Base-by-base conservation (phyloP, 139 green algal genomes). In the Asterochloris sp. region DNA sequence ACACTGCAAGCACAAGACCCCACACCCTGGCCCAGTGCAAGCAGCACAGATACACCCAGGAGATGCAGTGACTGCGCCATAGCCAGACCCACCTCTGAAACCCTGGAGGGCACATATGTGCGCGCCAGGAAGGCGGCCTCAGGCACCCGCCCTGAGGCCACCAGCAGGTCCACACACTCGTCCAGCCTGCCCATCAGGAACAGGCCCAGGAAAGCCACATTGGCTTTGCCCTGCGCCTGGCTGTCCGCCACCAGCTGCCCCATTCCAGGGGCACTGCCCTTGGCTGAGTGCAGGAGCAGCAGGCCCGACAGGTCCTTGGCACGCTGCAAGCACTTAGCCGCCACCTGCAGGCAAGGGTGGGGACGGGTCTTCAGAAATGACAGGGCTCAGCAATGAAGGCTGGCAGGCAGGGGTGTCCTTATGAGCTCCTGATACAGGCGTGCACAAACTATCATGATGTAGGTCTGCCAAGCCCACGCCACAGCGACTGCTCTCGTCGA, bases 81-180 rank as follows among this genome's bases (percentile, higher is more conserved):
- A 24, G 6, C 16, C 23, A 24, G 0, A 13, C 78, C 16, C 73
- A 89, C 84, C 54, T 95, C 89, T 4, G 83, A 90, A 73, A 98
- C 90, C 76, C 82, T 83, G 84, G 80, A 92, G 24, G 96, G 96
- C 61, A 89, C 26, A 83, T 99, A 99, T 61, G 96, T 98, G 76
- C 97, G 90, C 15, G 95, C 92, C 73, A 99, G 94, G 90, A 99
- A 97, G 19, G 97, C 96, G 0, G 97, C 97, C 88, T 99, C 97
- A 0, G 97, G 96, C 11, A 98, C 78, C 62, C 97, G 93, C 6
- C 89, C 90, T 27, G 87, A 86, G 1, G 82, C 75, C 11, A 90
- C 26, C 64, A 98, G 89, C 82, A 98, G 84, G 73, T 96, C 89
- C 38, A 98, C 83, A 83, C 96, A 99, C 23, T 82, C 90, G 29